Evolutionary conservation across 441 rosid genomes (phyloP).

Genomic region (Macaranga tanarius): DNA sequence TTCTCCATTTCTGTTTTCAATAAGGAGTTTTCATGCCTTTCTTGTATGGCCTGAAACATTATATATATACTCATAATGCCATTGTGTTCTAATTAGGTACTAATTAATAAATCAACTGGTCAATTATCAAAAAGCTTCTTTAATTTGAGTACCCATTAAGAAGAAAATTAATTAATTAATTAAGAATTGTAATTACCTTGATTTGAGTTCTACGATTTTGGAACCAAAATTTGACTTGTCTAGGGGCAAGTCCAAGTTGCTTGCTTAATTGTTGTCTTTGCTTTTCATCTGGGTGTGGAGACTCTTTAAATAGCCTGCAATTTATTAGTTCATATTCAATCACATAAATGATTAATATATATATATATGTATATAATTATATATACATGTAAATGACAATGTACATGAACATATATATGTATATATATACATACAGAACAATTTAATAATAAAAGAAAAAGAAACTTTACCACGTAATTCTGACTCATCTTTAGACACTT

Average conservation of each 20-base stretch:
- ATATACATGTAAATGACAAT: not conserved
- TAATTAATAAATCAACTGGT: not conserved
- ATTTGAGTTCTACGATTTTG: constrained; percentile 97
- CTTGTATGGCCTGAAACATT: constrained; percentile 75
- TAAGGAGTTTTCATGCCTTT: constrained; percentile 89
- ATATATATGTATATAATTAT: no score
- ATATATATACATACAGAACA: no score
- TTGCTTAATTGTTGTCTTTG: constrained; percentile 94
- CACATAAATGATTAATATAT: no score
- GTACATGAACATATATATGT: not conserved
- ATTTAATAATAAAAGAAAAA: not conserved
- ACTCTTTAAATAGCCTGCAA: constrained; percentile 86
- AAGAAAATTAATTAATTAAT: not conserved
- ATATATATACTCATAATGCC: not conserved
- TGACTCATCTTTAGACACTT: constrained; percentile 15
- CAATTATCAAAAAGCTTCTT: not conserved
- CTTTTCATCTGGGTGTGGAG: constrained; percentile 98
- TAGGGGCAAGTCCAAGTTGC: constrained; percentile 88
- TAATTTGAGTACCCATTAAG: not conserved
- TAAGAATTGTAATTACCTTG: constrained; percentile 44
- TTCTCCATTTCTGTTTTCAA: constrained; percentile 84
- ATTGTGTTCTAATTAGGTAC: no score
- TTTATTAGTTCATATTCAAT: not conserved
- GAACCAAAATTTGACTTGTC: constrained; percentile 99
- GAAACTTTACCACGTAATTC: constrained; percentile 4